These are phyloP conservation scores for Decorospora gaudefroyi DNA, from an alignment of 2,329 filamentous ascomycete genomes.

Conservation along the genomic window DNA sequence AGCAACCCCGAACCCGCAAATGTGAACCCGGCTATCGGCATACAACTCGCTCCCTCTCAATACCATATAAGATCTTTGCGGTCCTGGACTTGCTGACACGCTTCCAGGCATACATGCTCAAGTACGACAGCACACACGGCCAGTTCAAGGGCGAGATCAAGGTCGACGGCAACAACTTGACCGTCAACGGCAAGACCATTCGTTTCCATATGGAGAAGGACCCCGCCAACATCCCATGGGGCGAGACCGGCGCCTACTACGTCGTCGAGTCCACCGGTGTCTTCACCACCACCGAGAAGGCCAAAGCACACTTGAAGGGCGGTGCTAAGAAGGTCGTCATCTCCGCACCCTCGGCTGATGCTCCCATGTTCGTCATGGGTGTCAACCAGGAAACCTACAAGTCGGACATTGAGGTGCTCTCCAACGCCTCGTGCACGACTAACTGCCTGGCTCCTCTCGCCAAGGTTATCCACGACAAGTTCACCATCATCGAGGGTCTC, in stretches of 20 bases:
- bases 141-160: slow-evolving; percentile 90
- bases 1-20: slow-evolving; percentile 52
- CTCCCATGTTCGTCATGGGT: slow-evolving; percentile 99
- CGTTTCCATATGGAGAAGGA: slow-evolving; percentile 94
- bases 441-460: slow-evolving; percentile 99
- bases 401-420: slow-evolving; percentile 88
- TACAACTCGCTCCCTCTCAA: neutral
- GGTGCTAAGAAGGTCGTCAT: slow-evolving; percentile 93
- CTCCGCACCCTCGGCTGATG: slow-evolving; percentile 90
- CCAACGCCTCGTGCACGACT: slow-evolving; percentile 99
- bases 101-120: slow-evolving; percentile 95
- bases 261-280: slow-evolving; percentile 98
- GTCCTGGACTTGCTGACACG: slow-evolving; percentile 33
- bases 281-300: slow-evolving; percentile 98
- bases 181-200: slow-evolving; percentile 93
- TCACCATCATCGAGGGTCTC: slow-evolving; percentile 94
- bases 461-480: slow-evolving; percentile 99
- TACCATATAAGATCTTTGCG: neutral
- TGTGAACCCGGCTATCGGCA: neutral
- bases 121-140: slow-evolving; percentile 98
- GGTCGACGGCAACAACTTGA: slow-evolving; percentile 71
- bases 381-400: slow-evolving; percentile 97
- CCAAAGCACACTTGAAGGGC: slow-evolving; percentile 88
- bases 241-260: slow-evolving; percentile 84
- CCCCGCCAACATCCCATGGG: slow-evolving; percentile 88